These are phyloP conservation scores for Annulohypoxylon nitens DNA, from an alignment of 495 filamentous ascomycete genomes.

Conservation along the genomic window DNA sequence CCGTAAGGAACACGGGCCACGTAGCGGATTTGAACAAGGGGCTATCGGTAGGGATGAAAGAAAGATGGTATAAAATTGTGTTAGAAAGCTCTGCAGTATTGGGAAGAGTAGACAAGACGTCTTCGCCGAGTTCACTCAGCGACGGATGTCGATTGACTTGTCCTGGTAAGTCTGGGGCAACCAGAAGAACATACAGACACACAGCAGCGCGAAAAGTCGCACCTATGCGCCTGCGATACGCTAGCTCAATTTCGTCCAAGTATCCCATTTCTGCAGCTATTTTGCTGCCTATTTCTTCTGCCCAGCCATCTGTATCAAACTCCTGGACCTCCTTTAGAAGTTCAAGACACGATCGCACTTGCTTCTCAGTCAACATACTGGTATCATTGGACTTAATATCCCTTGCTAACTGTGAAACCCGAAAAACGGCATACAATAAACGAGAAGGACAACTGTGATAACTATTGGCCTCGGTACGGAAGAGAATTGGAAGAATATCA, in stretches of 20 bases:
- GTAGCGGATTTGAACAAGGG: constrained; percentile 67
- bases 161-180: constrained; percentile 40
- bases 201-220: constrained; percentile 61
- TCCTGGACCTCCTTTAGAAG: constrained; percentile 51
- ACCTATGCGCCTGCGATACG: constrained; percentile 58
- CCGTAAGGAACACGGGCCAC: constrained; percentile 71
- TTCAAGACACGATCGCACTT: constrained; percentile 41
- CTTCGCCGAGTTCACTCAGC: constrained; percentile 45
- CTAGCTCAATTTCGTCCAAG: constrained; percentile 50
- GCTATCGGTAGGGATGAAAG: constrained; percentile 59
- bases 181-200: constrained; percentile 55
- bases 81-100: constrained; percentile 55
- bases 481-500: constrained; percentile 53
- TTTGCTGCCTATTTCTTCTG: constrained; percentile 48
- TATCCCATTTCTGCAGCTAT: constrained; percentile 38
- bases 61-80: constrained; percentile 61
- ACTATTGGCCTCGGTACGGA: constrained; percentile 59
- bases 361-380: constrained; percentile 24
- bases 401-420: constrained; percentile 51
- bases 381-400: constrained; percentile 19
- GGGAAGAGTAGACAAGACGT: constrained; percentile 56
- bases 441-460: constrained; percentile 62
- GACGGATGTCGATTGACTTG: constrained; percentile 18
- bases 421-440: constrained; percentile 56
- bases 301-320: constrained; percentile 57